Evolutionary conservation across 2,329 filamentous ascomycete genomes (phyloP), one percentile per base, ranked within the genome.

Genomic region (Trichoderma harzianum): DNA sequence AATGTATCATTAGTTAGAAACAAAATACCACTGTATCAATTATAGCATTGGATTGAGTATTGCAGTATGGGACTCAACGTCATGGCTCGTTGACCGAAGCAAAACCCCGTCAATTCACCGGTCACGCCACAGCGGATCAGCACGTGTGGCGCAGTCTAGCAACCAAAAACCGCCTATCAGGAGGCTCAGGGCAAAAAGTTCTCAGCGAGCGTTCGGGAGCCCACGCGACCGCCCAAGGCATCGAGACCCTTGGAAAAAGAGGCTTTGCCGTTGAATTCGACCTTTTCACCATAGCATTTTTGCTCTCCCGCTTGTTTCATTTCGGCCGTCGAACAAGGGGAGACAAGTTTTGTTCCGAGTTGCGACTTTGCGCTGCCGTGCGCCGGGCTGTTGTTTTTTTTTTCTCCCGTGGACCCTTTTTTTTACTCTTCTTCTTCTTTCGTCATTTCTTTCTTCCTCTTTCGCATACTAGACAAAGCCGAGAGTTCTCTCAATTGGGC

Each of bases 41-140:
- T 12, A 47, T 47, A 18, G 36, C 43, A 21, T 43, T n/a, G 16
- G 16, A 11, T n/a, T 21, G 18, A 5, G 12, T 47, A 47, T 5
- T 0, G 1, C 8, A 30, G 5, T 36, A 16, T 1, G 7, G 16
- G 3, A 43, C 14, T 57, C 30, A 36, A 18, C 43, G 30, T 57
- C n/a, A 36, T 43, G 39, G 21, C 32, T 55, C 51, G 51, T 18
- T 30, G 55, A 36, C 64, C 43, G 62, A 65, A 36, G 43, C 62
- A 65, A 47, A 65, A 65, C 24, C 39, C 62, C 39, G 60, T 34
- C 24, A 64, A 57, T 63, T 63, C 68, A 63, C 34, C 57, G 43
- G 66, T 7, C 21, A 62, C 67, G 67, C 67, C 67, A 69, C 67
- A 69, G 67, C 67, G 67, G 67, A 61, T 62, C 67, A 36, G 21